phyloP scores from a whole-genome alignment of 2,329 filamentous ascomycete species.

The Septoria petroselini region DNA sequence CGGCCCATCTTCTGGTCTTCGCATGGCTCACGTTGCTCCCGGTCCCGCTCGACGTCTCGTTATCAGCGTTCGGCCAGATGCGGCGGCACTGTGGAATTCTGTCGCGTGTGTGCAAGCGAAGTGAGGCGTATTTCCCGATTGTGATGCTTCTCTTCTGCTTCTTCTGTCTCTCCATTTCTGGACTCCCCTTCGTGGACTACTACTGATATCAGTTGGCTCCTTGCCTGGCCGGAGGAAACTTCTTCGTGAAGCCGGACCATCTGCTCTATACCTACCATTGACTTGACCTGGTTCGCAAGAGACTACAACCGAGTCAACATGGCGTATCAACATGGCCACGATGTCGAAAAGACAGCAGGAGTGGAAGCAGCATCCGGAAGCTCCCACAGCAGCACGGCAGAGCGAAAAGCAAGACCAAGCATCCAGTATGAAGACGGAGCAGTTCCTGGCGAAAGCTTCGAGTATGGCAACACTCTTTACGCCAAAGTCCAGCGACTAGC shows the following conservation, averaged over 20 bases:
- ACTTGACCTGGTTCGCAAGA: slow-evolving; percentile 6
- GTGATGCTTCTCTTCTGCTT: background rate
- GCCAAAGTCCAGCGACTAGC: slow-evolving; percentile 62
- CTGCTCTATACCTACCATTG: slow-evolving; percentile 1
- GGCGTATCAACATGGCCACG: slow-evolving; percentile 17
- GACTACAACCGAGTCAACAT: slow-evolving; percentile 9
- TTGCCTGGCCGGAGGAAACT: slow-evolving; percentile 22
- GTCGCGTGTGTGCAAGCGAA: slow-evolving; percentile 9
- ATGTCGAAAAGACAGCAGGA: slow-evolving; percentile 25
- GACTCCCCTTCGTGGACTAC: background rate
- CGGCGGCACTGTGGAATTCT: background rate
- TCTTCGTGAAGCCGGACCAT: slow-evolving; percentile 23
- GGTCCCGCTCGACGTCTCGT: slow-evolving; percentile 5
- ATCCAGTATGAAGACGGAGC: slow-evolving; percentile 44
- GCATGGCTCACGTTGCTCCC: slow-evolving; percentile 1
- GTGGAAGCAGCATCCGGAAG: slow-evolving; percentile 10
- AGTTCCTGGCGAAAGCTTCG: slow-evolving; percentile 58
- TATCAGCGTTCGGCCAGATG: slow-evolving; percentile 9
- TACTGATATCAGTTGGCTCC: background rate
- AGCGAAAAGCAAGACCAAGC: slow-evolving; percentile 14
- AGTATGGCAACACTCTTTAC: slow-evolving; percentile 54
- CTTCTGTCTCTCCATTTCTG: background rate
- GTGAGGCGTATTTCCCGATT: background rate
- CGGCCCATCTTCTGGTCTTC: slow-evolving; percentile 14
- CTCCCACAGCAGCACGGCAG: slow-evolving; percentile 14